Evolutionary conservation across 352 stramenopile genomes (phyloP).

Genomic region (Globisporangium emineosum): DNA sequence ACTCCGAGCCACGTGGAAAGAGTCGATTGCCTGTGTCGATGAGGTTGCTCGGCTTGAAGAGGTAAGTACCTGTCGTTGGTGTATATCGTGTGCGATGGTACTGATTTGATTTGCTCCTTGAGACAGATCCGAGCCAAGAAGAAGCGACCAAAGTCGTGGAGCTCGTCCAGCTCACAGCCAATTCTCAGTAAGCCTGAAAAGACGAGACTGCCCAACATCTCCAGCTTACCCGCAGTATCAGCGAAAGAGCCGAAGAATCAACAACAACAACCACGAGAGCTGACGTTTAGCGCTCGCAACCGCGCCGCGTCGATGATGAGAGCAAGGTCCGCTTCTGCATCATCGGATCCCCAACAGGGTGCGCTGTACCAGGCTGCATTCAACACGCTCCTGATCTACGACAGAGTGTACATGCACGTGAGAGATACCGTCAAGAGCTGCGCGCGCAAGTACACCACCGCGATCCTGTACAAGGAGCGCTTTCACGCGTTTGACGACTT

Average conservation of each 20-base stretch:
- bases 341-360: constrained; percentile 18
- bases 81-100: background rate
- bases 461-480: constrained; percentile 49
- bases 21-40: constrained; percentile 23
- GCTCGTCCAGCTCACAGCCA: constrained; percentile 6
- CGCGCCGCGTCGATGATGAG: constrained; percentile 18
- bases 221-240: background rate
- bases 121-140: constrained; percentile 24
- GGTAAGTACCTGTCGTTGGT: constrained; percentile 18
- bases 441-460: constrained; percentile 30
- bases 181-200: background rate
- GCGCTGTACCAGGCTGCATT: constrained; percentile 34
- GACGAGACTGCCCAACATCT: background rate
- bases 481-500: constrained; percentile 69
- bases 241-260: background rate
- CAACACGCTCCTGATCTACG: constrained; percentile 31
- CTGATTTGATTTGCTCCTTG: background rate
- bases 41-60: constrained; percentile 43
- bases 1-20: constrained; percentile 32
- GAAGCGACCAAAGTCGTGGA: constrained; percentile 27
- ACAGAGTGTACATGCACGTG: constrained; percentile 27
- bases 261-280: background rate
- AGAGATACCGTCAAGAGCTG: constrained; percentile 16
- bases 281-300: constrained; percentile 19
- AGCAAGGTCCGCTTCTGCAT: constrained; percentile 14